Conservation (phyloP, 1,284 basidiomycete species). For the Ceratobasidium sp. region DNA sequence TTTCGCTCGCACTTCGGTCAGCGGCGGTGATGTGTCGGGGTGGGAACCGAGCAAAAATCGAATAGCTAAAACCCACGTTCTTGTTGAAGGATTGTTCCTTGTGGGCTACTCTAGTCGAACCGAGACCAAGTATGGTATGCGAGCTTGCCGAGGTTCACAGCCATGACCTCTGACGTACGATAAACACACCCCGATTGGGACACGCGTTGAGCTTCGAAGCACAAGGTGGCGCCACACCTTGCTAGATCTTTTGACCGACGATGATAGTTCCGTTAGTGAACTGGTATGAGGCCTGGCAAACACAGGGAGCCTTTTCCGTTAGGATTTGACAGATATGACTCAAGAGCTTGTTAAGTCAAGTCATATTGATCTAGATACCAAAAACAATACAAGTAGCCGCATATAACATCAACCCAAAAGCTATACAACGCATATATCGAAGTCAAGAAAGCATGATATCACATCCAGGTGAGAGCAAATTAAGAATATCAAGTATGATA, state of each 20-base stretch:
- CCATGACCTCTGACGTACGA: conserved; percentile 1
- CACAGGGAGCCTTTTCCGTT: neutral
- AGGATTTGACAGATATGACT: neutral
- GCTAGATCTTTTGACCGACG: neutral
- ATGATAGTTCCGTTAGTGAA: conserved; percentile 9
- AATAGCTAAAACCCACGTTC: conserved; percentile 6
- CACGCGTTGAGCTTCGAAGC: neutral
- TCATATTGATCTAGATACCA: neutral
- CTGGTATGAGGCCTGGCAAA: neutral
- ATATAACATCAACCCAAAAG: conserved; percentile 10
- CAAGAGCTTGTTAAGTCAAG: conserved; percentile 2
- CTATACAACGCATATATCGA: conserved; percentile 34
- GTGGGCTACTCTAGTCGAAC: neutral
- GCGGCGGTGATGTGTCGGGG: neutral
- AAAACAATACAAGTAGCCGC: conserved; percentile 31
- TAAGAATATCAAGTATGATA: neutral
- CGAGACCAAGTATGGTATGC: neutral
- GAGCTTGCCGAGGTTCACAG: neutral
- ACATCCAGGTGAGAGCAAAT: neutral
- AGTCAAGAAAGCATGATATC: conserved; percentile 40
- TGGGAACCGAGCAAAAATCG: conserved; percentile 7
- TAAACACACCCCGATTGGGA: neutral
- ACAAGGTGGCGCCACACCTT: neutral
- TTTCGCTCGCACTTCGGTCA: conserved; percentile 10
- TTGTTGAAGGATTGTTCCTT: neutral